Base-by-base conservation (phyloP, 2,329 filamentous ascomycete species). In the Pseudofabraea citricarpa region DNA sequence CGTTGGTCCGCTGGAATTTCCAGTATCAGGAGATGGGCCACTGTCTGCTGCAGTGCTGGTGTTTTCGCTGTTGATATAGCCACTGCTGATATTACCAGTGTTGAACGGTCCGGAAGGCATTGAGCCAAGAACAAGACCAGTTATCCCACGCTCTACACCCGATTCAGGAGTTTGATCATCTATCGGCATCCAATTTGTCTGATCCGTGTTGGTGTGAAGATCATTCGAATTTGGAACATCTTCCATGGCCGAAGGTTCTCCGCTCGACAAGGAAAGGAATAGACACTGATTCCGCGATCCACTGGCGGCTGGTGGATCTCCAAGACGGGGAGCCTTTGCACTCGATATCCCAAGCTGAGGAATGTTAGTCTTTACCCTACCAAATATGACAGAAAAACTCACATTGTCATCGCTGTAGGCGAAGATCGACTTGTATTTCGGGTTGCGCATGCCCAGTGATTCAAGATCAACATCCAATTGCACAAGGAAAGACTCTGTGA, bases 391-490 rank as follows among this genome's bases (percentile, higher is more conserved):
- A n/a, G 46, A 51, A 12, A 57, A 54, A 47, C 50, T 59, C 32
- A 57, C 57, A 7, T 62, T 57, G 18, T 66, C 63, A 31, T 56
- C 54, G 15, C 59, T 65, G 5, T 64, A 57, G 29, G 70, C 64
- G 36, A 75, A 71, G n/a, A 74, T 68, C 38, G 81, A 79, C 1
- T 73, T 72, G 20, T 70, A 68, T 48, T 74, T 79, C 7, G 73
- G 79, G 51, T 79, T 81, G 53, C 75, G 73, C 49, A 81, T 64
- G 10, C 81, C 80, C 20, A 88, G 72, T 9, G 80, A 82, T 61
- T 94, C 87, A 4, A 97, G 74, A 58, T 98, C 93, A 13, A 96
- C 85, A 53, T 97, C 90, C 5, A 97, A 72, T 62, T 97, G 93
- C 3, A 93, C 87, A 26, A 97, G 70, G 67, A 97, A 97, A 0